phyloP scores from a whole-genome alignment of 2,329 filamentous ascomycete genomes.

The Geoglossum cookeanum region DNA sequence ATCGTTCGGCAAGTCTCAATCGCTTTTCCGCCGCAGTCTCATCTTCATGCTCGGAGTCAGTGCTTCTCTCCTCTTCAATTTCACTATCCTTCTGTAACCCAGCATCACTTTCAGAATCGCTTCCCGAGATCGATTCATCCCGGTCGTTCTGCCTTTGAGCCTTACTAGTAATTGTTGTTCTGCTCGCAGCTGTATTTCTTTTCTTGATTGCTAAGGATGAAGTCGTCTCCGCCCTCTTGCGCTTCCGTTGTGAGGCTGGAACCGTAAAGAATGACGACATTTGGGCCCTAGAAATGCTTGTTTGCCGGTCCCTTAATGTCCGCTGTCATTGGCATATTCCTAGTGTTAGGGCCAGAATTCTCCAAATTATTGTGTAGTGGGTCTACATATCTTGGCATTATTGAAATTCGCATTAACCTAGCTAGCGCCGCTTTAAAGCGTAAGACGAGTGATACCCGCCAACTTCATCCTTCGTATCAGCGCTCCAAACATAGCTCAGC shows the following conservation, averaged over 20 bases:
- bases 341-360: neutral
- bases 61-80: conserved; percentile 28
- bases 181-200: conserved; percentile 24
- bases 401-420: too few species aligned
- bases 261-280: conserved; percentile 97
- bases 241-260: conserved; percentile 73
- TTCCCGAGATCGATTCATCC: conserved; percentile 74
- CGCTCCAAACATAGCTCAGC: too few species aligned
- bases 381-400: too few species aligned
- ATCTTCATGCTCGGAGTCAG: conserved; percentile 51
- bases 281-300: neutral
- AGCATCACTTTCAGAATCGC: conserved; percentile 36
- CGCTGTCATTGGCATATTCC: too few species aligned
- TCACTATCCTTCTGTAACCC: conserved; percentile 22
- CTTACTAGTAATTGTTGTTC: conserved; percentile 31
- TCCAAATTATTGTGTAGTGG: too few species aligned
- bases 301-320: neutral
- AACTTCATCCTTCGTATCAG: too few species aligned
- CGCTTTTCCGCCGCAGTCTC: conserved; percentile 84
- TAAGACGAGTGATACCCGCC: too few species aligned
- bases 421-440: too few species aligned
- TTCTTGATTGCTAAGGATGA: conserved; percentile 25
- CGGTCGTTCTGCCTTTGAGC: conserved; percentile 21
- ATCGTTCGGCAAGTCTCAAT: conserved; percentile 72
- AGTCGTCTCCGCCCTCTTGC: conserved; percentile 48